Evolutionary conservation across 1,284 basidiomycete species (phyloP).

Genomic region (Ceratobasidium sp.): DNA sequence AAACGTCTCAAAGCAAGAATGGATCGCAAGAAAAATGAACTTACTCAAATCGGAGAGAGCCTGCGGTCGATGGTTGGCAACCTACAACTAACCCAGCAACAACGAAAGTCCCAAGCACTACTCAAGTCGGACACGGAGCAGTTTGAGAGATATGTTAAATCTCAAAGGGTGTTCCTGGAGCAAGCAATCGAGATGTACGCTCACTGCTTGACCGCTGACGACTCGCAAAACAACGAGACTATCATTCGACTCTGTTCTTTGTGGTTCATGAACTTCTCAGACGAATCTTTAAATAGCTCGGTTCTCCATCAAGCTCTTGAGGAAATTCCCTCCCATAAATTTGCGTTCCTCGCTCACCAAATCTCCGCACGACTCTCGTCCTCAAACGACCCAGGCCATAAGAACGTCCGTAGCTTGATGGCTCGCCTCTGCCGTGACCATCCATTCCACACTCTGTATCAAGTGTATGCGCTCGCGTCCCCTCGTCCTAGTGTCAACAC

Average conservation of each 20-base stretch:
- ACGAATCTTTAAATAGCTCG: conserved; percentile 66
- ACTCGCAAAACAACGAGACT: conserved; percentile 77
- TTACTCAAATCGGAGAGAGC: conserved; percentile 61
- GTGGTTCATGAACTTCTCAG: conserved; percentile 89
- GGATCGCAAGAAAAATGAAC: conserved; percentile 81
- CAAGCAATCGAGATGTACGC: conserved; percentile 89
- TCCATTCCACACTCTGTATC: conserved; percentile 94
- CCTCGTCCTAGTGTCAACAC: conserved; percentile 38
- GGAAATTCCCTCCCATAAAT: conserved; percentile 87
- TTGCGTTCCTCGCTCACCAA: conserved; percentile 92
- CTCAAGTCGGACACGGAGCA: conserved; percentile 74
- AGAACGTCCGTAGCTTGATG: conserved; percentile 75
- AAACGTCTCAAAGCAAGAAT: too few relatives aligned
- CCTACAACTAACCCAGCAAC: conserved; percentile 48
- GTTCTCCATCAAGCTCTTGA: conserved; percentile 66
- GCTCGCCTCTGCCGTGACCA: conserved; percentile 87
- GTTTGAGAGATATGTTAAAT: conserved; percentile 45
- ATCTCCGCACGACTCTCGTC: conserved; percentile 85
- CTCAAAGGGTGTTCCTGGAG: conserved; percentile 70
- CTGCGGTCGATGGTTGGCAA: conserved; percentile 42
- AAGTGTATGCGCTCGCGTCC: conserved; percentile 75
- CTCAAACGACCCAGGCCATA: conserved; percentile 65
- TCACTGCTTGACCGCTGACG: conserved; percentile 77
- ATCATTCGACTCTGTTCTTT: conserved; percentile 88
- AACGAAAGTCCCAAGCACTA: conserved; percentile 58